Conservation (phyloP, 495 filamentous ascomycete genomes). For the Hypoxylon fragiforme region DNA sequence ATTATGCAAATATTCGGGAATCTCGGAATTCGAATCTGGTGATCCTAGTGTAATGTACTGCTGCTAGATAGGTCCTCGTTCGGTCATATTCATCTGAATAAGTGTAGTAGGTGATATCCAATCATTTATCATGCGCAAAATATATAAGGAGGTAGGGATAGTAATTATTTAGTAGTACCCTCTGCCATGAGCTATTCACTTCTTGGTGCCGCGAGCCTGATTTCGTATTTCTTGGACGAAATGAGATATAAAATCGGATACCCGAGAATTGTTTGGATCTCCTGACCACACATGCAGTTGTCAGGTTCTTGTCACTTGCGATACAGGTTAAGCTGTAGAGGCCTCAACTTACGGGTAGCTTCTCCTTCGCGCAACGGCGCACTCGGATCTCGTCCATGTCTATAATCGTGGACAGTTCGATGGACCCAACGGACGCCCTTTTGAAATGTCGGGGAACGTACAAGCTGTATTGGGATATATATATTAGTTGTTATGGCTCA, state of each 20-base stretch:
- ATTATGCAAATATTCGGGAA: too few species aligned
- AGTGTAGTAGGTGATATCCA: too few species aligned
- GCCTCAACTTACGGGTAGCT: slow-evolving; percentile 41
- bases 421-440: slow-evolving; percentile 47
- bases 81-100: too few species aligned
- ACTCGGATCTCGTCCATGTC: slow-evolving; percentile 45
- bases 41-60: too few species aligned
- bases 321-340: not conserved
- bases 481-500: too few species aligned
- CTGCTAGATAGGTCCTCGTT: too few species aligned
- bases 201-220: slow-evolving; percentile 40
- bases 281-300: slow-evolving; percentile 3
- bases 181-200: not conserved
- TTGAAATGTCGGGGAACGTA: slow-evolving; percentile 44
- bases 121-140: too few species aligned
- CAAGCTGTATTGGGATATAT: too few species aligned
- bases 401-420: slow-evolving; percentile 41
- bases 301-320: slow-evolving; percentile 1
- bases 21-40: too few species aligned
- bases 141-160: too few species aligned
- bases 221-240: slow-evolving; percentile 46
- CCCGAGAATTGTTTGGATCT: not conserved
- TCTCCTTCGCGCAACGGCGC: slow-evolving; percentile 49
- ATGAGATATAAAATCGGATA: slow-evolving; percentile 36
- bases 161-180: too few species aligned